A percentile compares a stretch with the other conserved stretches of the same genome.
These are phyloP conservation scores for Tricholoma bakamatsutake DNA, from an alignment of 768 basidiomycete genomes.

Conservation along the genomic window DNA sequence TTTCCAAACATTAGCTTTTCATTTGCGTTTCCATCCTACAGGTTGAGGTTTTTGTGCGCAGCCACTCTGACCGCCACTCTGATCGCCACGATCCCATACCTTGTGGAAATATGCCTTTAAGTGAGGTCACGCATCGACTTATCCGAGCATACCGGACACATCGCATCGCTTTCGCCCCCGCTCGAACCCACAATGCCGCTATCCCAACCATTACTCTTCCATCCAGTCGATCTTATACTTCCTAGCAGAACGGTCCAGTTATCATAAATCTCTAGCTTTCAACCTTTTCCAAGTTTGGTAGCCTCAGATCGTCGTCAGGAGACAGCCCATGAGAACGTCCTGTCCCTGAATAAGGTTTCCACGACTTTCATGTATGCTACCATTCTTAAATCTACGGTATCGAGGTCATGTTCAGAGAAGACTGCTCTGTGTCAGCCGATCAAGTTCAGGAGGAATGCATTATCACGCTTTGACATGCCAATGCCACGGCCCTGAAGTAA, in stretches of 20 bases:
- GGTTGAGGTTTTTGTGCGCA: conserved; percentile 20
- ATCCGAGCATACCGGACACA: background rate
- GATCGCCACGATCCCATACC: conserved; percentile 17
- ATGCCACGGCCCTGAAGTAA: background rate
- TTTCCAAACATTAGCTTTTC: conserved; percentile 18
- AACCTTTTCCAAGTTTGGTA: background rate
- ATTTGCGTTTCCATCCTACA: conserved; percentile 16
- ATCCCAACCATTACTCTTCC: too few relatives aligned
- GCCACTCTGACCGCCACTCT: conserved; percentile 15
- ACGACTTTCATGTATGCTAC: background rate
- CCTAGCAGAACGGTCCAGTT: too few relatives aligned
- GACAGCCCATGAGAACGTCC: background rate
- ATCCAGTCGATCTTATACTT: too few relatives aligned
- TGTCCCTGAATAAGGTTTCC: background rate
- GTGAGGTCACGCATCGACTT: conserved; percentile 15
- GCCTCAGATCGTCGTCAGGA: background rate
- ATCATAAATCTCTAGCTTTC: background rate
- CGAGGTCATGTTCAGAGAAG: too few relatives aligned
- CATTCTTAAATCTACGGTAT: background rate
- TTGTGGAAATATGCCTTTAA: conserved; percentile 18
- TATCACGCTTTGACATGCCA: background rate
- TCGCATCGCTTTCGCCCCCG: conserved; percentile 7
- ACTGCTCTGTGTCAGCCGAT: background rate
- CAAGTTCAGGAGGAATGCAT: background rate
- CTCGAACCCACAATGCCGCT: conserved; percentile 22